A percentile compares a stretch with the other conserved stretches of the same genome.
Conservation (phyloP, 352 stramenopile genomes). For the Globisporangium viniferum region DNA sequence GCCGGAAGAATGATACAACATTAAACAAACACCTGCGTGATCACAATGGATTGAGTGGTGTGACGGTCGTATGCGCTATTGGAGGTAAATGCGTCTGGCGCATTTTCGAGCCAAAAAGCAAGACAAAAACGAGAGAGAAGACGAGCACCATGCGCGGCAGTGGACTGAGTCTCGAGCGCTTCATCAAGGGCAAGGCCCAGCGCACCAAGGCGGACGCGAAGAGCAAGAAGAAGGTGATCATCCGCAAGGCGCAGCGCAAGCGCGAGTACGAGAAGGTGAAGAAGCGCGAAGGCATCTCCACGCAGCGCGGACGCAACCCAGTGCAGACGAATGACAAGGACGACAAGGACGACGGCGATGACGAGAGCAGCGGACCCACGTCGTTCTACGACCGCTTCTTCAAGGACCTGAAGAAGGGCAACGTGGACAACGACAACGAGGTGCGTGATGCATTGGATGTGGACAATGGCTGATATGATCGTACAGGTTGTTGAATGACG, state of each 20-base stretch:
- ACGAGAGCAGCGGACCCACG: conserved; percentile 16
- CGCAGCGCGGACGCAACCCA: conserved; percentile 17
- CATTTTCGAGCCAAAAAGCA: neutral
- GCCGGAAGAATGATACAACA: no score
- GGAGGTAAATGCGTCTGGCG: neutral
- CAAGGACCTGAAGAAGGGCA: conserved; percentile 45
- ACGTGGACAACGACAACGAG: conserved; percentile 26
- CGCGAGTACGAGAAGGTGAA: conserved; percentile 85
- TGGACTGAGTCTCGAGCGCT: conserved; percentile 81
- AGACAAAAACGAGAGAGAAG: neutral
- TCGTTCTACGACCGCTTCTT: conserved; percentile 87
- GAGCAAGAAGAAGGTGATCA: conserved; percentile 81
- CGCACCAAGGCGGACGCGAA: conserved; percentile 74
- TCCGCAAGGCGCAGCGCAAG: conserved; percentile 75
- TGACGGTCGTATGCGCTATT: neutral
- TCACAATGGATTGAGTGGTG: conserved; percentile 2
- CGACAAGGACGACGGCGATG: conserved; percentile 5
- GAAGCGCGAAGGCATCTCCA: conserved; percentile 36
- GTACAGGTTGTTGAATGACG: neutral
- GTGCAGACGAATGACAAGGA: conserved; percentile 11
- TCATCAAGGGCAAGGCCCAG: conserved; percentile 84
- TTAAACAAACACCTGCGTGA: neutral
- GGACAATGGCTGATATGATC: neutral
- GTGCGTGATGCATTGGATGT: neutral
- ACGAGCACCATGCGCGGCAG: conserved; percentile 56